Evolutionary conservation across 2,329 filamentous ascomycete species (phyloP).

Genomic region (Diaporthe batatas): DNA sequence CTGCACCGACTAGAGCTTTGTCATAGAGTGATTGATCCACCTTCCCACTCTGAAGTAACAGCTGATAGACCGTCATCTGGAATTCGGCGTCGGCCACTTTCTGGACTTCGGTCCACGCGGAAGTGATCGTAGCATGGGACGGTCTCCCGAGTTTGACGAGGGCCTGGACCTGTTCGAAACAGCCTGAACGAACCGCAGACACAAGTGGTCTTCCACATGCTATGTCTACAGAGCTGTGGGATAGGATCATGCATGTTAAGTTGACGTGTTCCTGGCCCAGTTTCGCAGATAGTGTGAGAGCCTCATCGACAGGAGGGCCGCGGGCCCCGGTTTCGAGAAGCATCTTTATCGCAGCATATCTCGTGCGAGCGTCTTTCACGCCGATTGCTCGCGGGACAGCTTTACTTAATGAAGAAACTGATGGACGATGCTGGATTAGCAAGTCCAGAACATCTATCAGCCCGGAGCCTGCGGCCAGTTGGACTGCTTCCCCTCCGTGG

Average conservation of each 20-base stretch:
- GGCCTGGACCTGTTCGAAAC: background rate
- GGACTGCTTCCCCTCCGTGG: background rate
- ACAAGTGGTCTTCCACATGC: background rate
- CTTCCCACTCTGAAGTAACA: background rate
- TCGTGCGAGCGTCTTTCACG: background rate
- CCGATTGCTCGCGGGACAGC: background rate
- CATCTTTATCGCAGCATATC: background rate
- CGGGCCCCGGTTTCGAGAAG: background rate
- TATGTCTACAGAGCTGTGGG: background rate
- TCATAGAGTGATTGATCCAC: background rate
- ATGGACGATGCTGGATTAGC: background rate
- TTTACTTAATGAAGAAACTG: background rate
- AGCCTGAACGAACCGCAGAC: background rate
- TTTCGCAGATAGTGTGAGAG: background rate
- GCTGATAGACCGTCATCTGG: background rate
- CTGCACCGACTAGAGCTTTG: background rate
- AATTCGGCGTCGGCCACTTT: background rate
- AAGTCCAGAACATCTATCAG: background rate
- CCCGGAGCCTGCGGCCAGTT: background rate
- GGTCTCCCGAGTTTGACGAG: background rate
- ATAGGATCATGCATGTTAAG: background rate
- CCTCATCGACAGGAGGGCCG: background rate
- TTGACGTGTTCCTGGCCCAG: background rate
- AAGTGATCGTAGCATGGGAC: background rate
- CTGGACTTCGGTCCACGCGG: background rate